phyloP scores from a whole-genome alignment of 2,329 filamentous ascomycete genomes.

The Capronia americana region DNA sequence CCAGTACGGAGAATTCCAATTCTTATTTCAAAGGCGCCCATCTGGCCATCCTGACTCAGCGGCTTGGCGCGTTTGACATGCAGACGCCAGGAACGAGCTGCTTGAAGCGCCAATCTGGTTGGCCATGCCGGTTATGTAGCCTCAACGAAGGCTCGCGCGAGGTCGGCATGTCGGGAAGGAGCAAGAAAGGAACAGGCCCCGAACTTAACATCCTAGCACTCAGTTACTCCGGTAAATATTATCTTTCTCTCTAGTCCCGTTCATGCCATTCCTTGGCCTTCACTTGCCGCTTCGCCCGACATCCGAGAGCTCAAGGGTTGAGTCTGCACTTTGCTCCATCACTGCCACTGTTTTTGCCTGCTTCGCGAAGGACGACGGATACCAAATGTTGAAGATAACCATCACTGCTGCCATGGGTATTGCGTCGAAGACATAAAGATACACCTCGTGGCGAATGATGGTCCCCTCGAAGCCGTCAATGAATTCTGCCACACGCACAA shows the following conservation, averaged over 20 bases:
- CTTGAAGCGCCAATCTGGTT: background rate
- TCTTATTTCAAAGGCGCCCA: background rate
- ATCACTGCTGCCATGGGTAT: slow-evolving; percentile 41
- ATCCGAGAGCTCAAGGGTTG: background rate
- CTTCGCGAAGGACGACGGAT: slow-evolving; percentile 19
- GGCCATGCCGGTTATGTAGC: background rate
- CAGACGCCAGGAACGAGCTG: background rate
- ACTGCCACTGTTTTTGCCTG: slow-evolving; percentile 2
- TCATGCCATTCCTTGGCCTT: too few relatives aligned
- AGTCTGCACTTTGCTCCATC: slow-evolving; percentile 3
- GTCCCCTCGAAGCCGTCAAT: slow-evolving; percentile 42
- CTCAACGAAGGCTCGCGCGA: background rate
- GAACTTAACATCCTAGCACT: too few relatives aligned
- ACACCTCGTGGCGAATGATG: slow-evolving; percentile 43
- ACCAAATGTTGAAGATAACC: slow-evolving; percentile 7
- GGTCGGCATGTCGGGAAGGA: background rate
- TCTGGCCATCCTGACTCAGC: background rate
- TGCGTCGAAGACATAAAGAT: slow-evolving; percentile 45
- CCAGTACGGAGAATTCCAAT: too few relatives aligned
- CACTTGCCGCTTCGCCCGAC: background rate
- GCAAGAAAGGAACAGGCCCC: background rate
- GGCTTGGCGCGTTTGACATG: background rate
- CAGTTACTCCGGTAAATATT: too few relatives aligned
- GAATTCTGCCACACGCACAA: slow-evolving; percentile 45
- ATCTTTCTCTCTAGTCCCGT: too few relatives aligned